These are phyloP conservation scores for Brassica carinata DNA, from an alignment of 345 rosid genomes.

Conservation along the genomic window DNA sequence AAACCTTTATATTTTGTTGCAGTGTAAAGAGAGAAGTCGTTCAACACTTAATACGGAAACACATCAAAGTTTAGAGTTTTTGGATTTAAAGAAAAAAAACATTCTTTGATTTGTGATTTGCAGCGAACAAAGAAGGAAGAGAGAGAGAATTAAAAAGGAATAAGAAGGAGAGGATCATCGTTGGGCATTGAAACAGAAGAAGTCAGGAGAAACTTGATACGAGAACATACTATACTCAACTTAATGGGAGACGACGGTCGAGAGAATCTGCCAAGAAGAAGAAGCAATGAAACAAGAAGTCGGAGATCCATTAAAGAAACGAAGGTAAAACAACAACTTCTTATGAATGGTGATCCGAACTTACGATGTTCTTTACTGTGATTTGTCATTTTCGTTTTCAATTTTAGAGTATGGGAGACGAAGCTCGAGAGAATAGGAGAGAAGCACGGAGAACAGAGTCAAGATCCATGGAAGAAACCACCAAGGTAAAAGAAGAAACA, in stretches of 20 bases:
- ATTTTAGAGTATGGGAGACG: too few relatives aligned
- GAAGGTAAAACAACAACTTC: not conserved
- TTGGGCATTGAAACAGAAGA: not conserved
- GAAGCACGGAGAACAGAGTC: too few relatives aligned
- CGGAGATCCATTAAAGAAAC: conserved; percentile 14
- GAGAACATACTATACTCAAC: not conserved
- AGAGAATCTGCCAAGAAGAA: not conserved
- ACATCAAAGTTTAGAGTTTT: not conserved
- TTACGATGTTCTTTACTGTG: not conserved
- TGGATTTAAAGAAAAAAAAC: not conserved
- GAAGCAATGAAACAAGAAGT: not conserved
- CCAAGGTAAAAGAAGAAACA: too few relatives aligned
- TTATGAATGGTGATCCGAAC: too few relatives aligned
- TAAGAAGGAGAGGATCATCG: not conserved
- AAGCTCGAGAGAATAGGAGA: too few relatives aligned
- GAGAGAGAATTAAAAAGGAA: not conserved
- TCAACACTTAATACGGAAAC: not conserved
- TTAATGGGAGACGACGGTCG: not conserved
- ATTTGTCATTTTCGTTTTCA: too few relatives aligned
- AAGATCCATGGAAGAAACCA: too few relatives aligned
- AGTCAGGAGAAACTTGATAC: not conserved
- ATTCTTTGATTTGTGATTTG: not conserved
- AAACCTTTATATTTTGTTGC: not conserved
- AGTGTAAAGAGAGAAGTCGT: not conserved
- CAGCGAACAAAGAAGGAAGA: not conserved